These are phyloP conservation scores for Zygoascus bituminiphila DNA, from an alignment of 805 yeast genomes.

Conservation along the genomic window DNA sequence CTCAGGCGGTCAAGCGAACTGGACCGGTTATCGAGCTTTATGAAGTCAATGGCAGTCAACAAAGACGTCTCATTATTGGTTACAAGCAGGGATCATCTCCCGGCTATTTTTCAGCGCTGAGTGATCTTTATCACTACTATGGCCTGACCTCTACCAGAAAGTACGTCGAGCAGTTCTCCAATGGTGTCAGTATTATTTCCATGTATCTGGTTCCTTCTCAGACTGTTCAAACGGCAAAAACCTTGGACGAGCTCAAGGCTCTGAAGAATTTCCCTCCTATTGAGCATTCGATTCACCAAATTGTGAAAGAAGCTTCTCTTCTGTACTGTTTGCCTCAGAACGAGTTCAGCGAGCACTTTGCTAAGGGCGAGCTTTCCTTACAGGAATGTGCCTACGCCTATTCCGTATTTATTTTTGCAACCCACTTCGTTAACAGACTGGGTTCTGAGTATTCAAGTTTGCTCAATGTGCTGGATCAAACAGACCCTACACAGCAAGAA, in stretches of 20 bases:
- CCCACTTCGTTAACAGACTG: constrained; percentile 88
- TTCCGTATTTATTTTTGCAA: constrained; percentile 83
- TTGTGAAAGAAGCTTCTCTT: constrained; percentile 88
- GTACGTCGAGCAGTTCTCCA: constrained; percentile 88
- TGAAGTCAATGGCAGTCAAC: constrained; percentile 70
- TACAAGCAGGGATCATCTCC: constrained; percentile 78
- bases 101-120: constrained; percentile 77
- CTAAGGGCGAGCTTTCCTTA: constrained; percentile 69
- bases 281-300: constrained; percentile 77
- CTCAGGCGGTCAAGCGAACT: constrained; percentile 59
- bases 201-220: constrained; percentile 67
- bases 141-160: constrained; percentile 77
- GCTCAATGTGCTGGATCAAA: constrained; percentile 52
- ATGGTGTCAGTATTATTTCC: constrained; percentile 80
- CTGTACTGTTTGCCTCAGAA: constrained; percentile 87
- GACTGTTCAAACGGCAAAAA: constrained; percentile 34
- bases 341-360: constrained; percentile 65
- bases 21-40: constrained; percentile 92
- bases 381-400: constrained; percentile 95
- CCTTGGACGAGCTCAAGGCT: constrained; percentile 24
- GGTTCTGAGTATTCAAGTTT: constrained; percentile 82
- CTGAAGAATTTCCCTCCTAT: constrained; percentile 36
- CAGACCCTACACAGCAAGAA: constrained; percentile 62
- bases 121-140: constrained; percentile 82
- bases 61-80: constrained; percentile 82